A percentile compares a stretch with the other conserved stretches of the same genome.
These are phyloP conservation scores for Pythium plurisporium DNA, from an alignment of 352 stramenopile genomes.

Conservation along the genomic window DNA sequence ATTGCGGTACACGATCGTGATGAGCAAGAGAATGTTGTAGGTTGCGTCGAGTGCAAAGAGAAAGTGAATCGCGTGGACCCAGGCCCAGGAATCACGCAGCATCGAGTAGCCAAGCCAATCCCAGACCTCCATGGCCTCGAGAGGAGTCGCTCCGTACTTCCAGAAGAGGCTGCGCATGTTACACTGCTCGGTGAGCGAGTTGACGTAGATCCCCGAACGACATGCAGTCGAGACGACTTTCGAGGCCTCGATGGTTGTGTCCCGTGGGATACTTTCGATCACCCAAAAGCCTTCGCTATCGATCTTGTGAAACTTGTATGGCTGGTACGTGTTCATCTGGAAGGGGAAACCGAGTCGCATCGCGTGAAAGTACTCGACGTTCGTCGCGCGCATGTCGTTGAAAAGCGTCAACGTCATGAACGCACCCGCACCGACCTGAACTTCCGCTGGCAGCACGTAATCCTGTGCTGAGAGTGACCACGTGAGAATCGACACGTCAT, in stretches of 20 bases:
- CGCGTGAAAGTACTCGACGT: too few relatives aligned
- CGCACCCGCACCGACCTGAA: conserved; percentile 2
- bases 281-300: too few relatives aligned
- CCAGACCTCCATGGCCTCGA: conserved; percentile 17
- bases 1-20: conserved; percentile 38
- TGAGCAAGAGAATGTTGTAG: conserved; percentile 33
- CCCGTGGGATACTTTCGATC: conserved; percentile 16
- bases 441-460: conserved; percentile 17
- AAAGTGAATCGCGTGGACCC: conserved; percentile 45
- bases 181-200: conserved; percentile 25
- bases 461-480: conserved; percentile 21
- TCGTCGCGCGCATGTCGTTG: conserved; percentile 10
- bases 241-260: background rate
- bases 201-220: conserved; percentile 30
- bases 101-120: conserved; percentile 26
- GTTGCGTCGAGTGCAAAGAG: conserved; percentile 39
- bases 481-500: conserved; percentile 14
- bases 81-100: conserved; percentile 42
- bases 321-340: conserved; percentile 2
- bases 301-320: too few relatives aligned
- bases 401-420: conserved; percentile 4
- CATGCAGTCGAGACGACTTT: conserved; percentile 27
- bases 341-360: conserved; percentile 33
- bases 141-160: background rate
- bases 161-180: conserved; percentile 32